Evolutionary conservation across 768 basidiomycete species (phyloP), one percentile per base, ranked within the genome.

Genomic region (Ramaria rubella): DNA sequence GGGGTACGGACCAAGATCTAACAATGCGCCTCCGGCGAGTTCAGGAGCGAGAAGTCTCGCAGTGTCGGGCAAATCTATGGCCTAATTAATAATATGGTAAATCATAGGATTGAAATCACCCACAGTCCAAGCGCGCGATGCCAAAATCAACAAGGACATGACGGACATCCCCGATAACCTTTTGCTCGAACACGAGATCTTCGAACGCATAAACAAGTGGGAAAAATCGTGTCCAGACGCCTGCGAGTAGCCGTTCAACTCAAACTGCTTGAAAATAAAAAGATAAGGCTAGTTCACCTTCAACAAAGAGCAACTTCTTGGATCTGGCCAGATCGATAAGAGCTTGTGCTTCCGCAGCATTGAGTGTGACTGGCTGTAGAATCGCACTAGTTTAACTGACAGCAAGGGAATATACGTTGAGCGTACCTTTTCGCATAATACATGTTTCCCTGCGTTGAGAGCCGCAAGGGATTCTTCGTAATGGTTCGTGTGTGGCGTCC

Each of bases 221-320:
- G 53, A 61, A 60, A 59, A 62, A 63, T 17, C 62, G 60, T 26
- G 61, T 63, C 60, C 62, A 63, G 40, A 61, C 58, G 24, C 58
- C 62, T 51, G 19, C n/a, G 5, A 15, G 4, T 51, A 4, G 21
- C n/a, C n/a, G n/a, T n/a, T n/a, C n/a, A n/a, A n/a, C n/a, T n/a
- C n/a, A n/a, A n/a, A n/a, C n/a, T 6, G 29, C 23, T 46, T 46
- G 45, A 2, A 15, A 19, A 15, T 46, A 2, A 46, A 14, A 3
- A 3, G n/a, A n/a, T n/a, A n/a, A n/a, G n/a, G 11, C 17, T 51
- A 7, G 31, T 33, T 27, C 21, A 51, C 49, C 49, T 52, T 61
- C 60, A 42, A 58, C 49, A 1, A 61, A 19, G 45, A 57, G 49
- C 8, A 57, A 31, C 7, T 58, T 58, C 40, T 55, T 53, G 1